Percentiles rank a stretch among this genome's conserved stretches.
Conservation (phyloP, 768 basidiomycete genomes). For the Galerina sulciceps region DNA sequence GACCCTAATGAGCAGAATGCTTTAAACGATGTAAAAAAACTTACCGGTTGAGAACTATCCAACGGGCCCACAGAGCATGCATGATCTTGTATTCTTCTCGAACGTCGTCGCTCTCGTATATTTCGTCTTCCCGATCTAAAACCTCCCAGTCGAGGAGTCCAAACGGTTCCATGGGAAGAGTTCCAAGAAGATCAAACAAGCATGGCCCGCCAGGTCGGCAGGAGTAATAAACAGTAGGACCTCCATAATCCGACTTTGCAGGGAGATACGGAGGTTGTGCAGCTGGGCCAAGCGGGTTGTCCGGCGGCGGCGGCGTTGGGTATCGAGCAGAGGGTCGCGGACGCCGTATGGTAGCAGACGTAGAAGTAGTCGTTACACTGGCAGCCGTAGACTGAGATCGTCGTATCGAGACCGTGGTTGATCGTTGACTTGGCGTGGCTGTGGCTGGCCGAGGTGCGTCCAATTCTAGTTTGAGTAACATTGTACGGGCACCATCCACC, state of each 20-base stretch:
- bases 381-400: slow-evolving; percentile 1
- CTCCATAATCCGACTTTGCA: slow-evolving; percentile 48
- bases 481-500: not conserved
- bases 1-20: not conserved
- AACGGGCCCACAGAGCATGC: slow-evolving; percentile 76
- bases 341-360: not conserved
- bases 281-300: slow-evolving; percentile 55
- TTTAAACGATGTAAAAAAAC: not conserved
- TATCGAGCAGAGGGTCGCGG: slow-evolving; percentile 21
- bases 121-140: slow-evolving; percentile 74
- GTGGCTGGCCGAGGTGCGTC: not conserved
- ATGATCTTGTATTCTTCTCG: slow-evolving; percentile 80
- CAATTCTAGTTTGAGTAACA: not conserved
- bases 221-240: slow-evolving; percentile 55
- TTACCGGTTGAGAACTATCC: slow-evolving; percentile 51
- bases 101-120: slow-evolving; percentile 73
- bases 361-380: not conserved
- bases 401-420: not conserved
- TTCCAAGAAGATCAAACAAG: slow-evolving; percentile 66
- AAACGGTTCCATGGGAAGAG: slow-evolving; percentile 60
- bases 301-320: slow-evolving; percentile 44
- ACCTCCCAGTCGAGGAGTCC: slow-evolving; percentile 74
- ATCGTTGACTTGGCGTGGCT: not conserved
- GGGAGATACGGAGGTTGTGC: slow-evolving; percentile 56
- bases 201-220: slow-evolving; percentile 70